These are phyloP conservation scores for Daphne laureola DNA, from an alignment of 441 rosid genomes.

Conservation along the genomic window DNA sequence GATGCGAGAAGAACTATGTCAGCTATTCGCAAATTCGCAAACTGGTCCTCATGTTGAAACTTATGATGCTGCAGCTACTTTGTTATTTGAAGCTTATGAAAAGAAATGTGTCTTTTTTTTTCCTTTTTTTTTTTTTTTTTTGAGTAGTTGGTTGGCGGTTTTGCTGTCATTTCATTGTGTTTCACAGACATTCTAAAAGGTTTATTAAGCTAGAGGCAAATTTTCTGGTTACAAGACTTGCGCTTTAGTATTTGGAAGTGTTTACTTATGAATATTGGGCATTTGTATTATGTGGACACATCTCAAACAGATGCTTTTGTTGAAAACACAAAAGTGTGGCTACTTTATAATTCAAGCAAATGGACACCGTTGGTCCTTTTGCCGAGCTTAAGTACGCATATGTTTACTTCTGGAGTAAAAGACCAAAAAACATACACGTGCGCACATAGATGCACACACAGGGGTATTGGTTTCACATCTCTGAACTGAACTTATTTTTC, in stretches of 20 bases:
- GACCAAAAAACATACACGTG: not conserved
- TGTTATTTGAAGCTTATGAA: conserved; percentile 7
- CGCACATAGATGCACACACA: not conserved
- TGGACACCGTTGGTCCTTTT: too few relatives aligned
- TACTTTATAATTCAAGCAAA: too few relatives aligned
- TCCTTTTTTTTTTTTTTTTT: too few relatives aligned
- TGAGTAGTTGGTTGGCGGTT: conserved; percentile 5
- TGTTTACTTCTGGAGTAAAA: conserved; percentile 3
- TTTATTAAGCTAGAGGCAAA: not conserved
- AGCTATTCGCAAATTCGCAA: too few relatives aligned
- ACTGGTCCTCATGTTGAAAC: too few relatives aligned
- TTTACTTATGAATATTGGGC: too few relatives aligned
- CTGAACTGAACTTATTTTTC: conserved; percentile 17
- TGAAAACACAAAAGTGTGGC: too few relatives aligned
- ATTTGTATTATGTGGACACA: too few relatives aligned
- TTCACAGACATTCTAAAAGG: not conserved
- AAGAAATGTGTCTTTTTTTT: not conserved
- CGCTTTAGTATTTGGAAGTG: too few relatives aligned
- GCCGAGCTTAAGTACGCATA: not conserved
- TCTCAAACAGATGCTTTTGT: too few relatives aligned
- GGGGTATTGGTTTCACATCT: not conserved
- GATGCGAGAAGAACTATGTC: not conserved
- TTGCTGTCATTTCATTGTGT: not conserved
- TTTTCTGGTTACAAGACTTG: not conserved
- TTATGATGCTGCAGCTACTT: conserved; percentile 7